Evolutionary conservation across 371 early-diverging fungal genomes (phyloP).

Genomic region (Encephalitozoon hellem): DNA sequence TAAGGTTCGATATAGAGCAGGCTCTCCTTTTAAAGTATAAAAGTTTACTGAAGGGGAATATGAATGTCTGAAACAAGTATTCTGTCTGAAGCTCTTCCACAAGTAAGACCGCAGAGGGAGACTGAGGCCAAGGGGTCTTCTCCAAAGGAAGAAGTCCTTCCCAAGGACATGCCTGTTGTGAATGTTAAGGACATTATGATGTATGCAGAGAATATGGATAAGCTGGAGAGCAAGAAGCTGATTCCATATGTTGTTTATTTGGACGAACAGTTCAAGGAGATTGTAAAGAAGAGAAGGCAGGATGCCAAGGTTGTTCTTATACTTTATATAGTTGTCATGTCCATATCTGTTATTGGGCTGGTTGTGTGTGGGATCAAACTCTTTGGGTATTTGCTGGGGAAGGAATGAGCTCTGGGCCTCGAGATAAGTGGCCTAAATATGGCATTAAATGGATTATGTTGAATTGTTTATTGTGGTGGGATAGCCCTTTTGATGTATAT

Average conservation of each 20-base stretch:
- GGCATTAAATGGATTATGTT: constrained; percentile 10
- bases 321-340: neutral
- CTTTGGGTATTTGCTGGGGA: neutral
- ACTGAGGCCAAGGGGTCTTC: neutral
- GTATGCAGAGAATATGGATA: neutral
- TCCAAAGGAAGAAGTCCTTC: neutral
- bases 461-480: neutral
- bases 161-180: neutral
- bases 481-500: constrained; percentile 34
- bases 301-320: neutral
- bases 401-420: neutral
- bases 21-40: constrained; percentile 6
- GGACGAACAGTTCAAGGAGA: neutral
- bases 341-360: neutral
- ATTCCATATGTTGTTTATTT: neutral
- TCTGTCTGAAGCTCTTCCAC: neutral
- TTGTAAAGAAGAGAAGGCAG: neutral
- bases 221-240: neutral
- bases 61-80: neutral
- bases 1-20: neutral
- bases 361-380: neutral
- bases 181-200: neutral
- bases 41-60: neutral
- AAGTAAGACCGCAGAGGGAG: neutral
- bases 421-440: neutral